phyloP scores from a whole-genome alignment of 768 basidiomycete genomes.

The Tylopilus felleus region DNA sequence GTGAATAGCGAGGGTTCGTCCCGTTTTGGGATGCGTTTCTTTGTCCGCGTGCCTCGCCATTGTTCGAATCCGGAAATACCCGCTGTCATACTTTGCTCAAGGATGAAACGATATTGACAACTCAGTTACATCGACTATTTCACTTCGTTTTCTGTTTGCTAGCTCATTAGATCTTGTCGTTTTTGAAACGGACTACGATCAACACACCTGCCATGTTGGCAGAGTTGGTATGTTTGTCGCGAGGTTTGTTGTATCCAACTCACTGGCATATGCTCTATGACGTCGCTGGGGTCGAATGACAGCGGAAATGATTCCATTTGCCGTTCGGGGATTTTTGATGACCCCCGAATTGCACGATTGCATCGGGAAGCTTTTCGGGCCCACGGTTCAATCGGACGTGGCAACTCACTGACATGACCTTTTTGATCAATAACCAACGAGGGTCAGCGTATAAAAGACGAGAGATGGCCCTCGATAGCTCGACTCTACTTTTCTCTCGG shows the following conservation, averaged over 20 bases:
- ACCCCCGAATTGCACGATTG: constrained; percentile 15
- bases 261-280: neutral
- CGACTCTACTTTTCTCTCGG: neutral
- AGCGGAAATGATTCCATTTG: neutral
- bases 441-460: too few relatives aligned
- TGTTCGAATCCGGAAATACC: constrained; percentile 8
- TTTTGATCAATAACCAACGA: too few relatives aligned
- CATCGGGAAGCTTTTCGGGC: constrained; percentile 16
- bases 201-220: neutral
- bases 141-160: neutral
- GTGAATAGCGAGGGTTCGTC: neutral
- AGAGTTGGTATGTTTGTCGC: neutral
- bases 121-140: neutral
- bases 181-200: neutral
- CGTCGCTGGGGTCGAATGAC: neutral
- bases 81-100: neutral
- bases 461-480: too few relatives aligned
- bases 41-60: constrained; percentile 18
- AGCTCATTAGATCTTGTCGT: neutral
- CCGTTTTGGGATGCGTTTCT: constrained; percentile 7
- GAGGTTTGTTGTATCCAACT: neutral
- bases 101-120: neutral
- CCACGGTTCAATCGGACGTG: constrained; percentile 25
- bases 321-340: neutral
- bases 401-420: neutral